phyloP scores from a whole-genome alignment of 2,329 filamentous ascomycete genomes.

The Cytospora paraplurivora region DNA sequence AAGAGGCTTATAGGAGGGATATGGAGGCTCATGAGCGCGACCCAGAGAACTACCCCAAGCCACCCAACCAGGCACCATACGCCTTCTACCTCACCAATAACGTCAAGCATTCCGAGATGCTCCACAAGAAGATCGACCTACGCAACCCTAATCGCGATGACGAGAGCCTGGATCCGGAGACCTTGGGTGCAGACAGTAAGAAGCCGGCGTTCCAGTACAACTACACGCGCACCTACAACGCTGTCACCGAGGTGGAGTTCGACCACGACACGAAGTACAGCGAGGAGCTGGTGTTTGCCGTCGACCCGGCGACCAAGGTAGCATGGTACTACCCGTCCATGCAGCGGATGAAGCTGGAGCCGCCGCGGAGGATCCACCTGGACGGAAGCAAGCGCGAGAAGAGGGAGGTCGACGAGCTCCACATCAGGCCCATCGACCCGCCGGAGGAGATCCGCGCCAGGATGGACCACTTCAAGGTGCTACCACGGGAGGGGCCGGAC shows the following conservation, averaged over 20 bases:
- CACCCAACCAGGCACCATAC: slow-evolving; percentile 63
- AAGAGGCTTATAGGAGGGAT: slow-evolving; percentile 52
- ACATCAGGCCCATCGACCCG: slow-evolving; percentile 58
- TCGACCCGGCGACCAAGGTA: slow-evolving; percentile 51
- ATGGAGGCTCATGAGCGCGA: slow-evolving; percentile 58
- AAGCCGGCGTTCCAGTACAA: slow-evolving; percentile 56
- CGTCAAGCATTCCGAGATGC: slow-evolving; percentile 50
- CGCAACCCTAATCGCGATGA: slow-evolving; percentile 57
- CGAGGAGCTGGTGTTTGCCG: slow-evolving; percentile 60
- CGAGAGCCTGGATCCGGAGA: slow-evolving; percentile 56
- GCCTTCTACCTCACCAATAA: slow-evolving; percentile 65
- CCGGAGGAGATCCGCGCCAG: slow-evolving; percentile 54
- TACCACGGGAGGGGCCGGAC: slow-evolving; percentile 53
- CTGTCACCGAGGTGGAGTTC: slow-evolving; percentile 58
- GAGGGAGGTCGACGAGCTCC: slow-evolving; percentile 57
- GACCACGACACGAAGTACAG: slow-evolving; percentile 63
- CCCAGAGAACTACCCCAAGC: slow-evolving; percentile 56
- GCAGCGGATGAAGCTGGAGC: slow-evolving; percentile 63
- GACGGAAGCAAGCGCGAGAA: slow-evolving; percentile 52
- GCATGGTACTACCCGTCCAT: slow-evolving; percentile 71
- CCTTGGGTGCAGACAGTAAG: slow-evolving; percentile 44
- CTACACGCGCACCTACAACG: slow-evolving; percentile 66
- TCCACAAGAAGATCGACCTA: slow-evolving; percentile 63
- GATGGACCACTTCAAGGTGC: slow-evolving; percentile 54
- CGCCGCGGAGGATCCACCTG: slow-evolving; percentile 66